Conservation (phyloP, 2,329 filamentous ascomycete genomes). For the Talaromyces pinophilus region DNA sequence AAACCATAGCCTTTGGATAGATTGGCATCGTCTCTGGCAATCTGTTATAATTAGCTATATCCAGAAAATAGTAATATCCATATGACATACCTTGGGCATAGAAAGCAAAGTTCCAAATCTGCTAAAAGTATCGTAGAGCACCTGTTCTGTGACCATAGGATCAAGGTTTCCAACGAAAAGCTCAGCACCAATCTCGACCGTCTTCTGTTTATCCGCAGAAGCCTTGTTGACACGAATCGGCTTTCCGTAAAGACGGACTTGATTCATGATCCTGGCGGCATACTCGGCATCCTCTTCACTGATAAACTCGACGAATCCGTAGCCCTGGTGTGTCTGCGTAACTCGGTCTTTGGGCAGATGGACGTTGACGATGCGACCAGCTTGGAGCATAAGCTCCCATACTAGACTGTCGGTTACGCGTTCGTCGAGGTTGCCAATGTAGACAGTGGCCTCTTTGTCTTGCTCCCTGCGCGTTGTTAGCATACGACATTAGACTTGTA, state of each 20-base stretch:
- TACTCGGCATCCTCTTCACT: conserved; percentile 96
- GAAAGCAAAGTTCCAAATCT: conserved; percentile 84
- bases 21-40: conserved; percentile 82
- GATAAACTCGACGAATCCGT: conserved; percentile 98
- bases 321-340: conserved; percentile 93
- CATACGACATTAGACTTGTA: neutral
- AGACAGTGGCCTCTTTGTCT: conserved; percentile 97
- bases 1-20: conserved; percentile 96
- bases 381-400: conserved; percentile 98
- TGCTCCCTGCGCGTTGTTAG: conserved; percentile 69
- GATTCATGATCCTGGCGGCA: conserved; percentile 94
- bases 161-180: conserved; percentile 97
- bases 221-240: conserved; percentile 95
- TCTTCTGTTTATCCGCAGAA: conserved; percentile 89
- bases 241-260: conserved; percentile 88
- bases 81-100: conserved; percentile 71
- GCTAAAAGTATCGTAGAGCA: conserved; percentile 91
- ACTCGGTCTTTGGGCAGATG: conserved; percentile 98
- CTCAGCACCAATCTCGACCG: conserved; percentile 91
- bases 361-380: conserved; percentile 95
- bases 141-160: conserved; percentile 90
- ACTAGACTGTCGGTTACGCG: conserved; percentile 86
- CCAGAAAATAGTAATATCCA: neutral
- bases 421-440: conserved; percentile 98
- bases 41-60: conserved; percentile 42